These are phyloP conservation scores for Drechslerella coelobrocha DNA, from an alignment of 2,329 filamentous ascomycete species.

Conservation along the genomic window DNA sequence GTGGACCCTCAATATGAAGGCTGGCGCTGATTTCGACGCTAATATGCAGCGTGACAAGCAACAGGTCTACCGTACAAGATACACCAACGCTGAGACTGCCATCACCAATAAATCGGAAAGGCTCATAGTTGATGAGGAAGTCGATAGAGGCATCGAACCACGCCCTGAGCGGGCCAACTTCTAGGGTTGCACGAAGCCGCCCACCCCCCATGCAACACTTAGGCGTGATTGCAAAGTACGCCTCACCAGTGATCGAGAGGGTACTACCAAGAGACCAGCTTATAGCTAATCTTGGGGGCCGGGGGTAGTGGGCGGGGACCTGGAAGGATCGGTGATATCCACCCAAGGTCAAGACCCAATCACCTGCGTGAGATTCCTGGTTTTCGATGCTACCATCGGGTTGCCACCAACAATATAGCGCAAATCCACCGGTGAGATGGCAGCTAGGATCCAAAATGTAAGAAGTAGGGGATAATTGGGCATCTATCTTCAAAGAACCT, in stretches of 20 bases:
- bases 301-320: slow-evolving; percentile 56
- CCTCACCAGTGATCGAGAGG: slow-evolving; percentile 58
- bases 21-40: slow-evolving; percentile 46
- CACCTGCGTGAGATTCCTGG: slow-evolving; percentile 54
- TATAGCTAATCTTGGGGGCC: slow-evolving; percentile 59
- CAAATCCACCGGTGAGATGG: slow-evolving; percentile 57
- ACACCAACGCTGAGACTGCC: slow-evolving; percentile 50
- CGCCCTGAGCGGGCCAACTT: slow-evolving; percentile 57
- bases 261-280: slow-evolving; percentile 56
- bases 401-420: slow-evolving; percentile 55
- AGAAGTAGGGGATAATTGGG: slow-evolving; percentile 59
- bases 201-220: slow-evolving; percentile 60
- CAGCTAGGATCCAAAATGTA: slow-evolving; percentile 59
- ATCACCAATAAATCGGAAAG: slow-evolving; percentile 57
- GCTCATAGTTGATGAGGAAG: slow-evolving; percentile 59
- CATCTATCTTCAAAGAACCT: slow-evolving; percentile 59
- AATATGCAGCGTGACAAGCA: slow-evolving; percentile 33
- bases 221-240: slow-evolving; percentile 61
- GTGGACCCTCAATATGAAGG: slow-evolving; percentile 37
- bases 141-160: slow-evolving; percentile 58
- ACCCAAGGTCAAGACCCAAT: slow-evolving; percentile 62
- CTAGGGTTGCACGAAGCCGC: slow-evolving; percentile 55
- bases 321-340: slow-evolving; percentile 60
- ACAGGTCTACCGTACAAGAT: neutral
- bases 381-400: slow-evolving; percentile 54